Conservation (phyloP, 495 filamentous ascomycete genomes). For the Gamarada debralockiae region DNA sequence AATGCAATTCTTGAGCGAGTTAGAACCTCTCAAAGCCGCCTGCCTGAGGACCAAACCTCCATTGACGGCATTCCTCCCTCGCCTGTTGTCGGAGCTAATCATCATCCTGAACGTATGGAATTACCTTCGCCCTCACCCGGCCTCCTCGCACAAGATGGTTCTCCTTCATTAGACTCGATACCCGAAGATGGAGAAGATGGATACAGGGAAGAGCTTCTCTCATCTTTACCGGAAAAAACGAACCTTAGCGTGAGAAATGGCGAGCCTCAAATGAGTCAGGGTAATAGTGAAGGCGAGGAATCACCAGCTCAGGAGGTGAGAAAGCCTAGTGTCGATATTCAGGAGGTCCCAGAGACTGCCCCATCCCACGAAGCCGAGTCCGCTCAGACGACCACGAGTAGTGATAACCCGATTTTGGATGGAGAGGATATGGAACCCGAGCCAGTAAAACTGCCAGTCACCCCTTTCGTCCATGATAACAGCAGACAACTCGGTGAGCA, state of each 20-base stretch:
- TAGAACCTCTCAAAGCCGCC: conserved; percentile 37
- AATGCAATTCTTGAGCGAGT: conserved; percentile 42
- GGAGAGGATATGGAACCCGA: no score
- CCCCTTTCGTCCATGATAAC: background rate
- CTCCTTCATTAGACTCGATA: conserved; percentile 20
- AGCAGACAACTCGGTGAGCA: background rate
- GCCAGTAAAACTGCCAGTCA: background rate
- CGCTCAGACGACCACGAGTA: no score
- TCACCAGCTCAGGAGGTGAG: no score
- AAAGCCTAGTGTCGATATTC: no score
- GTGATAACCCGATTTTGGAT: no score
- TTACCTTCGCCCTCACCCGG: background rate
- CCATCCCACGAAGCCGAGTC: no score
- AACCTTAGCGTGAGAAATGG: no score
- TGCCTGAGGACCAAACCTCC: conserved; percentile 39
- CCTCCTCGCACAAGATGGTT: background rate
- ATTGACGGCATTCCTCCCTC: conserved; percentile 34
- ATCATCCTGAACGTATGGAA: conserved; percentile 1
- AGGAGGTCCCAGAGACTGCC: no score
- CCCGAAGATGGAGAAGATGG: conserved; percentile 7
- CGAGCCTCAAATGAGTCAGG: no score
- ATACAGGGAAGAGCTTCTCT: no score
- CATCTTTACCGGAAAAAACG: no score
- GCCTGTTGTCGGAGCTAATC: conserved; percentile 26
- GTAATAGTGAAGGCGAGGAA: no score